A percentile compares a stretch with the other conserved stretches of the same genome.
Evolutionary conservation across 2,329 filamentous ascomycete genomes (phyloP).

Genomic region (Biscogniauxia marginata): DNA sequence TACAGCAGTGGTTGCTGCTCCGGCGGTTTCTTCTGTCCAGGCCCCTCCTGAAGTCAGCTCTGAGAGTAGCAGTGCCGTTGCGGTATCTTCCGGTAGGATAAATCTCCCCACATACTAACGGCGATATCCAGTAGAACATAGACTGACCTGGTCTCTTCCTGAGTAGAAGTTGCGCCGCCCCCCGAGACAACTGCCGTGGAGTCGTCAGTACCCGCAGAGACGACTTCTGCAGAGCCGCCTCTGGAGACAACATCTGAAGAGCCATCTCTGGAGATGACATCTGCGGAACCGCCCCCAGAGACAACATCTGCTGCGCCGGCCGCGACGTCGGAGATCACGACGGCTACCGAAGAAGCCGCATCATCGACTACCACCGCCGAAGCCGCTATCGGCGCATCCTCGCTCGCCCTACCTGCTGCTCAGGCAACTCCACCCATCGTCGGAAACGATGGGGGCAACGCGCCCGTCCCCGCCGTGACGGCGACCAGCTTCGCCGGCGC

Average conservation of each 20-base stretch:
- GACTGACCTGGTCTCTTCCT: slow-evolving; percentile 3
- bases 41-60: neutral
- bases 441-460: slow-evolving; percentile 11
- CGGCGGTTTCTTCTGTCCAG: neutral
- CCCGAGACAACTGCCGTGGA: neutral
- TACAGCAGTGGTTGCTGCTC: neutral
- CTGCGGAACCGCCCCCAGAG: neutral
- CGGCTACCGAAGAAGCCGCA: neutral
- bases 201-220: neutral
- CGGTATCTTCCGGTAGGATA: neutral
- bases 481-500: slow-evolving; percentile 25
- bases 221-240: neutral
- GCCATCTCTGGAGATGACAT: neutral
- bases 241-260: neutral
- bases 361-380: slow-evolving; percentile 6
- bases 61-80: neutral
- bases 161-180: neutral
- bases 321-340: neutral
- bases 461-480: slow-evolving; percentile 18
- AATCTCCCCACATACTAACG: neutral
- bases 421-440: slow-evolving; percentile 13
- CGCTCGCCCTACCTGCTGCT: slow-evolving; percentile 18
- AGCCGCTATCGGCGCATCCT: slow-evolving; percentile 14
- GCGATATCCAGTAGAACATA: neutral
- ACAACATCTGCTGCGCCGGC: neutral